These are phyloP conservation scores for Ceratocystis cubensis DNA, from an alignment of 2,329 filamentous ascomycete genomes.

Conservation along the genomic window DNA sequence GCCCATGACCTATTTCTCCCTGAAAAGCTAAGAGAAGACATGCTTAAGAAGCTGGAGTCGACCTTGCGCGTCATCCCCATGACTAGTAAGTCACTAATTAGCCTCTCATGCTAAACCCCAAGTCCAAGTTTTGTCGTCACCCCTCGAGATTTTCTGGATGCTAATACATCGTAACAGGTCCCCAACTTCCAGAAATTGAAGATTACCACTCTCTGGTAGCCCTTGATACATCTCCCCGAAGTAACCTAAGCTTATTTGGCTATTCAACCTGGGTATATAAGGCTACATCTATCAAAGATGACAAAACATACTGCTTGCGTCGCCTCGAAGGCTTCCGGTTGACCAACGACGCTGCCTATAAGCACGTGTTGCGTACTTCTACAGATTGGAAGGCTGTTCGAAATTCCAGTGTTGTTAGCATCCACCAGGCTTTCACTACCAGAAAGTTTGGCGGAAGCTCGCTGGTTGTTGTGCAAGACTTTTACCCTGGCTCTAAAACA, in stretches of 20 bases:
- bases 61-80: conserved; percentile 73
- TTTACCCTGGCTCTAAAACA: conserved; percentile 82
- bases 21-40: conserved; percentile 72
- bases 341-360: conserved; percentile 67
- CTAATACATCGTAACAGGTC: conserved; percentile 26
- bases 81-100: conserved; percentile 27
- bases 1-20: conserved; percentile 87
- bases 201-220: conserved; percentile 88
- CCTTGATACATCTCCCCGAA: conserved; percentile 68
- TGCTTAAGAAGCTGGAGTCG: conserved; percentile 80
- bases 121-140: no score
- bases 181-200: conserved; percentile 66
- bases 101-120: no score
- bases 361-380: conserved; percentile 72
- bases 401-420: conserved; percentile 69
- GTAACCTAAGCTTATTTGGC: conserved; percentile 63
- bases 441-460: conserved; percentile 83
- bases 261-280: conserved; percentile 94
- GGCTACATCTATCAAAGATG: conserved; percentile 77
- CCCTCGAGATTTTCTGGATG: neutral
- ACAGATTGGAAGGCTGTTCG: conserved; percentile 81
- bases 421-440: conserved; percentile 88
- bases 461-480: conserved; percentile 85
- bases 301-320: conserved; percentile 74
- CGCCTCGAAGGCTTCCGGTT: conserved; percentile 56